A percentile compares a stretch with the other conserved stretches of the same genome.
Conservation (phyloP, 1,139 yeast species). For the Protomyces lactucae-debilis region DNA sequence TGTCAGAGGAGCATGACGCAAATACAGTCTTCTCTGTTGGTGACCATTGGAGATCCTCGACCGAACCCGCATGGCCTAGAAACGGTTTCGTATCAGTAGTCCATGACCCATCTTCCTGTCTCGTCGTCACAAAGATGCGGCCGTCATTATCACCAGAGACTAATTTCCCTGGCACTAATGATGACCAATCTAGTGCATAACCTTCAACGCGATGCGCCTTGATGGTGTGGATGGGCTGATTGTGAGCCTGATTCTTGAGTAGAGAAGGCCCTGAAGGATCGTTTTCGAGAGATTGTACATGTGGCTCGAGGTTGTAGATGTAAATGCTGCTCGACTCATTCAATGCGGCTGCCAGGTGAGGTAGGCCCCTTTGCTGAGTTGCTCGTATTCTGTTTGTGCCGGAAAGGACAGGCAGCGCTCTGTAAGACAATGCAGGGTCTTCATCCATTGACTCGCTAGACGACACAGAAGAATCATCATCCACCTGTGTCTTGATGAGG, state of each 20-base stretch:
- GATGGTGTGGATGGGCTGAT: slow-evolving; percentile 80
- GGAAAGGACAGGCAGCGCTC: slow-evolving; percentile 65
- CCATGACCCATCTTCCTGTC: slow-evolving; percentile 72
- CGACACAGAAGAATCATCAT: slow-evolving; percentile 52
- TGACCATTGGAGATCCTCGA: slow-evolving; percentile 97
- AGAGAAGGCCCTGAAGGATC: slow-evolving; percentile 47
- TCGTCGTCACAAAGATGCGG: slow-evolving; percentile 53
- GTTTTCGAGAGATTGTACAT: slow-evolving; percentile 73
- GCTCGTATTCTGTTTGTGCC: slow-evolving; percentile 89
- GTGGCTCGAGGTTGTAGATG: slow-evolving; percentile 76
- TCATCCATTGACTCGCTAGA: slow-evolving; percentile 64
- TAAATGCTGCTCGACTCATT: slow-evolving; percentile 85
- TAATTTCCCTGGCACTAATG: slow-evolving; percentile 57
- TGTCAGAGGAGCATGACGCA: slow-evolving; percentile 90
- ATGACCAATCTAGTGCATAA: slow-evolving; percentile 96
- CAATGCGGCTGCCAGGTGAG: slow-evolving; percentile 77
- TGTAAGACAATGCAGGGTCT: slow-evolving; percentile 86
- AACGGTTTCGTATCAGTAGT: slow-evolving; percentile 80
- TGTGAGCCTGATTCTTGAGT: slow-evolving; percentile 67
- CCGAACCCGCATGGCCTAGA: slow-evolving; percentile 52
- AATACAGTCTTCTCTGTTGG: slow-evolving; percentile 86
- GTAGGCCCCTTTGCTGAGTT: slow-evolving; percentile 38
- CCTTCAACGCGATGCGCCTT: slow-evolving; percentile 95
- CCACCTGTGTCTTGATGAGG: slow-evolving; percentile 75
- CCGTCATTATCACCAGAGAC: slow-evolving; percentile 66